Evolutionary conservation across 2,329 filamentous ascomycete genomes (phyloP).

Genomic region (Xylariaceae sp.): DNA sequence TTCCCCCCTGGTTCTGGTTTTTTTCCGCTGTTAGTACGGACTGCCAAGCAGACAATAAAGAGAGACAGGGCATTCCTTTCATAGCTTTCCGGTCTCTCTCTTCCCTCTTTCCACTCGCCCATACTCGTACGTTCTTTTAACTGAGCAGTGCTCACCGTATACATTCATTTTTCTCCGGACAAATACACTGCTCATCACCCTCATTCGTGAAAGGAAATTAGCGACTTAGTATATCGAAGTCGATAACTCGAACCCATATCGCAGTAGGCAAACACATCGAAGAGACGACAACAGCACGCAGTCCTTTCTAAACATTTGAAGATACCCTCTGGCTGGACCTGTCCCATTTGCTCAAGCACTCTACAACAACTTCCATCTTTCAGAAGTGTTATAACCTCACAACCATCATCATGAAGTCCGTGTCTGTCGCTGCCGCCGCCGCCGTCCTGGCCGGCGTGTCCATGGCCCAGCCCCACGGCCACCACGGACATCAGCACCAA

Average conservation of each 20-base stretch:
- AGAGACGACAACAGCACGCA: conserved; percentile 3
- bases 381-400: conserved; percentile 24
- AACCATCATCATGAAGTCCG: conserved; percentile 52
- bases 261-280: conserved; percentile 10
- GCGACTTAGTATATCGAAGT: background rate
- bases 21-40: background rate
- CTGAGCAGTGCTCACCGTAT: conserved; percentile 45
- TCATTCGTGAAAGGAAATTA: conserved; percentile 36
- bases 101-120: conserved; percentile 18
- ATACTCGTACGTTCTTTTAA: conserved; percentile 39
- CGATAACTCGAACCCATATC: conserved; percentile 2
- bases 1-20: background rate
- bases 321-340: conserved; percentile 38
- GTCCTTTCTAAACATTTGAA: conserved; percentile 28
- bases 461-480: conserved; percentile 57
- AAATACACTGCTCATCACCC: conserved; percentile 34
- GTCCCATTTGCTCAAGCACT: conserved; percentile 5
- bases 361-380: background rate
- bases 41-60: conserved; percentile 17
- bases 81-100: conserved; percentile 18
- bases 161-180: conserved; percentile 38
- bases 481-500: conserved; percentile 47
- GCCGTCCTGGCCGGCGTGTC: conserved; percentile 52
- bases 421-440: conserved; percentile 48
- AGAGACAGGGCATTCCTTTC: conserved; percentile 23